These are phyloP conservation scores for Debaryomyces sp. DNA, from an alignment of 1,139 yeast genomes.

Conservation along the genomic window DNA sequence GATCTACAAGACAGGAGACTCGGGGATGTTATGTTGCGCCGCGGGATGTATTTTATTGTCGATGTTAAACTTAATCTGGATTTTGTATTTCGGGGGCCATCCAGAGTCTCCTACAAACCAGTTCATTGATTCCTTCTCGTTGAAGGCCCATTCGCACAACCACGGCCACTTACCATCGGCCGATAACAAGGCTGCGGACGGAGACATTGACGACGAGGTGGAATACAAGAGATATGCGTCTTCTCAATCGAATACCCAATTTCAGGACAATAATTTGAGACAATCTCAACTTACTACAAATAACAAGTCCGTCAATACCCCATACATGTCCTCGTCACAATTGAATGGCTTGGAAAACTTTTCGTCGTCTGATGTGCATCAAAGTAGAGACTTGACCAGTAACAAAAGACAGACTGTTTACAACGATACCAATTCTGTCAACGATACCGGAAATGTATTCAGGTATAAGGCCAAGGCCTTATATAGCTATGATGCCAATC, in stretches of 20 bases:
- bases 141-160: constrained; percentile 30
- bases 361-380: constrained; percentile 40
- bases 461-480: constrained; percentile 87
- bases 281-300: constrained; percentile 40
- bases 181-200: constrained; percentile 29
- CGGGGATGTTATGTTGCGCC: constrained; percentile 79
- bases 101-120: constrained; percentile 79
- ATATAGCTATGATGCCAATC: constrained; percentile 88
- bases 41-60: constrained; percentile 89
- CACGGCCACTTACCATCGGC: constrained; percentile 30
- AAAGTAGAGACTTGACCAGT: constrained; percentile 37
- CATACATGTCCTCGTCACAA: constrained; percentile 58
- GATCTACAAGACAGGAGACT: constrained; percentile 65
- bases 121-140: constrained; percentile 76
- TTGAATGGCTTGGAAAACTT: constrained; percentile 63
- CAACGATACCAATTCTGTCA: constrained; percentile 20
- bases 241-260: constrained; percentile 23
- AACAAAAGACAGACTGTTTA: constrained; percentile 35
- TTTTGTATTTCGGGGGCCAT: constrained; percentile 83
- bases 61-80: constrained; percentile 80
- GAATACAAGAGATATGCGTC: constrained; percentile 32
- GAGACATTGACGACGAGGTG: constrained; percentile 28
- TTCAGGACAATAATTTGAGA: constrained; percentile 40
- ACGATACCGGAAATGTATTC: constrained; percentile 46
- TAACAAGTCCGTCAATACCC: constrained; percentile 30